A percentile compares a stretch with the other conserved stretches of the same genome.
Conservation (phyloP, 805 yeast genomes). For the Saccharomycopsis amapae region DNA sequence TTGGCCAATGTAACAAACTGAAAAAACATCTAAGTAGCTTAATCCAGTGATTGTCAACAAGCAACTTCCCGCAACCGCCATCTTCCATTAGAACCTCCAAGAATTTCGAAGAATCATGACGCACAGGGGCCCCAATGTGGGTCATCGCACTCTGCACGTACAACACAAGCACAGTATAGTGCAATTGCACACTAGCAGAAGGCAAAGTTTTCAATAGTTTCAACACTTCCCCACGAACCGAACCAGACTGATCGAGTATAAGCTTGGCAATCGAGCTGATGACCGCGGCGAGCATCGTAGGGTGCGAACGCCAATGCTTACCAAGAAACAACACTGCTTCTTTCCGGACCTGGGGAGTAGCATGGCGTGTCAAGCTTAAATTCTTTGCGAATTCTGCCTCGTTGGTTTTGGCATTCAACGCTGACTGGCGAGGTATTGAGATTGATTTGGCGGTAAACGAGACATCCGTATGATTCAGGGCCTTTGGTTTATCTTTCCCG, state of each 20-base stretch:
- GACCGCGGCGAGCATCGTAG: conserved; percentile 16
- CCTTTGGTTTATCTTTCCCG: conserved; percentile 70
- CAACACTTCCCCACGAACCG: conserved; percentile 14
- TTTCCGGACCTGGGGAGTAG: conserved; percentile 18
- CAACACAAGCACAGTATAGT: conserved; percentile 40
- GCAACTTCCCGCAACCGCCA: conserved; percentile 41
- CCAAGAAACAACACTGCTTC: conserved; percentile 17
- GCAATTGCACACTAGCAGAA: conserved; percentile 15
- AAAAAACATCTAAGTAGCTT: conserved; percentile 63
- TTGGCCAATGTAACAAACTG: conserved; percentile 69
- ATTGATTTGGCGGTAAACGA: conserved; percentile 61
- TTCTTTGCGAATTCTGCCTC: conserved; percentile 14
- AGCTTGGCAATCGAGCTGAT: conserved; percentile 17
- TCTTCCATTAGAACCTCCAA: conserved; percentile 45
- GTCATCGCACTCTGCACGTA: conserved; percentile 91
- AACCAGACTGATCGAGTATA: conserved; percentile 13
- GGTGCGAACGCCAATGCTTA: conserved; percentile 11
- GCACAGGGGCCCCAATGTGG: conserved; percentile 69
- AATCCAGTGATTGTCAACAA: conserved; percentile 58
- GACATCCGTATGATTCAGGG: conserved; percentile 76
- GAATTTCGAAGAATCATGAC: conserved; percentile 68
- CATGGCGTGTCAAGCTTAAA: conserved; percentile 20
- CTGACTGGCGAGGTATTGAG: conserved; percentile 18
- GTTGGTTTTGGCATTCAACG: conserved; percentile 6
- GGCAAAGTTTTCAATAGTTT: conserved; percentile 5